Base-by-base conservation (phyloP, 1,139 yeast genomes). In the Saccharomyces hybrid region DNA sequence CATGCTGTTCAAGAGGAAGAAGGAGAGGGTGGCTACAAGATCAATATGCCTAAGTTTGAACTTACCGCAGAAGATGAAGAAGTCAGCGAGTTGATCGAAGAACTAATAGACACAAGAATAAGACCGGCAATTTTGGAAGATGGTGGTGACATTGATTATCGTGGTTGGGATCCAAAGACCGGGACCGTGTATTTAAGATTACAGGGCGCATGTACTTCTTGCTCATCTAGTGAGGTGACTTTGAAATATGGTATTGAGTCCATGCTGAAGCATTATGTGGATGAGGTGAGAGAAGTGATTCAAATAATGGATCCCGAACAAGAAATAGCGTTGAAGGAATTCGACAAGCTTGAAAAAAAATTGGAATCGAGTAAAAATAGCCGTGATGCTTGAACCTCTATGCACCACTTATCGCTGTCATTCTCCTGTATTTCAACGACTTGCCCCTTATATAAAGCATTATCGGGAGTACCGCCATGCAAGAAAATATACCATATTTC, bases 121-220 rank as follows among this genome's bases (percentile, higher is more conserved):
- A 81, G 97, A 64, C 99, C 99, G 0, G 98, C 98, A 0, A 85
- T 86, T 59, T 87, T 84, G 69, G 95, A 86, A 60, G 95, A 86
- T 66, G 95, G 95, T 53, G 95, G 95, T 9, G 95, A 86, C 66
- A 83, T 86, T 58, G 88, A 85, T 62, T 86, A 84, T 70, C 84
- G 85, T 19, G 78, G 75, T 2, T 86, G 84, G 67, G 79, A 78
- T 51, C 84, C 82, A 55, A 78, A 77, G 46, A 71, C 79, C 4
- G 93, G 95, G 1, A 82, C 82, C 0, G 93, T 86, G 1, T 79
- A 75, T 61, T 75, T 86, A 61, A 80, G 79, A 65, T 73, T 86
- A 55, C 83, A 82, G 67, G 95, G 95, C 42, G 93, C 95, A 1
- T 86, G 95, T 70, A 79, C 89, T 64, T 80, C 88, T 27, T 86